A percentile compares a stretch with the other conserved stretches of the same genome.
Conservation (phyloP, 169 alveolate genomes). For the Cryptosporidium sp. region DNA sequence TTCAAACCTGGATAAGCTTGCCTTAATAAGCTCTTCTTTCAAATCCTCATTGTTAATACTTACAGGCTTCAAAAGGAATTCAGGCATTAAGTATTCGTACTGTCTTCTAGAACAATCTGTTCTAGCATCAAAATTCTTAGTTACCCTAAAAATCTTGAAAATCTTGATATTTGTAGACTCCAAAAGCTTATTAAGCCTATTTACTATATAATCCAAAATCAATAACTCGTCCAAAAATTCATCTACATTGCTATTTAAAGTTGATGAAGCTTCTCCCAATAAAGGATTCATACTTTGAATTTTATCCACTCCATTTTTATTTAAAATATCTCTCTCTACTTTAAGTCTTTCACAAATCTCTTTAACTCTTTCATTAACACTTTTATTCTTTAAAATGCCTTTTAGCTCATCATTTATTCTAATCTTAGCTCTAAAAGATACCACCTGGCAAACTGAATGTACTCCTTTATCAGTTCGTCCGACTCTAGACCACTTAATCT, state of each 20-base stretch:
- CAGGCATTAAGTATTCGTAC: constrained; percentile 86
- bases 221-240: constrained; percentile 38
- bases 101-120: constrained; percentile 85
- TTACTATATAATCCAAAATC: constrained; percentile 40
- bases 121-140: constrained; percentile 88
- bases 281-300: constrained; percentile 10
- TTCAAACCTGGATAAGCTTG: not conserved
- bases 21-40: constrained; percentile 16
- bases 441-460: constrained; percentile 69
- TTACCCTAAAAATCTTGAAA: constrained; percentile 82
- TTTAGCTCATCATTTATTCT: constrained; percentile 6
- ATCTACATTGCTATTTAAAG: not conserved
- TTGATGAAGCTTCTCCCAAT: not conserved
- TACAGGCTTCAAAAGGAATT: constrained; percentile 72
- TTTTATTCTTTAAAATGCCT: constrained; percentile 1
- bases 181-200: constrained; percentile 14
- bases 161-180: constrained; percentile 78
- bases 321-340: constrained; percentile 12
- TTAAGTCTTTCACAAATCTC: not conserved
- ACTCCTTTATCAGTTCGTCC: constrained; percentile 92
- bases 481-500: constrained; percentile 84
- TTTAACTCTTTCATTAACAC: not conserved
- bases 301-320: not conserved
- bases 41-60: constrained; percentile 9
- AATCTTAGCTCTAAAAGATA: constrained; percentile 63